Conservation (phyloP, 176 grass and related monocot species). For the Urochloa ruziziensis region DNA sequence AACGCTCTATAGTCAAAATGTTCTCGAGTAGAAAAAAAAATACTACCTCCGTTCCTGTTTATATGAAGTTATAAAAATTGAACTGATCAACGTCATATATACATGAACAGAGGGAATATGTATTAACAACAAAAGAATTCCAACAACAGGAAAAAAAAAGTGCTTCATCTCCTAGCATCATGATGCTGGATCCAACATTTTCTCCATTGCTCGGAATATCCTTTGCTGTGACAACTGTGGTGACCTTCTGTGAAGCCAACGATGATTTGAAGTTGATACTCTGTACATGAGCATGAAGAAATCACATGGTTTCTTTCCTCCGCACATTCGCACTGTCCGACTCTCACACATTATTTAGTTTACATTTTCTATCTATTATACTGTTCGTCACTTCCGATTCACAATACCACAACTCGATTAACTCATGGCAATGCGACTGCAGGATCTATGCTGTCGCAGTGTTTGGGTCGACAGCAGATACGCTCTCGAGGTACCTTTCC, state of each 20-base stretch:
- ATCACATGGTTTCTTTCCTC: not conserved
- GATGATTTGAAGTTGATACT: conserved; percentile 50
- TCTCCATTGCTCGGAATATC: conserved; percentile 67
- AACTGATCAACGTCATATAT: too few relatives aligned
- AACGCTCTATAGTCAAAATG: too few relatives aligned
- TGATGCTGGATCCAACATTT: conserved; percentile 48
- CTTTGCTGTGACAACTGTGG: conserved; percentile 57
- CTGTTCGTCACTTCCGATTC: not conserved
- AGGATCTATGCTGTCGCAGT: conserved; percentile 1
- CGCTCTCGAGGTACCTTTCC: conserved; percentile 67
- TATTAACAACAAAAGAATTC: too few relatives aligned
- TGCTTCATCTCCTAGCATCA: conserved; percentile 48
- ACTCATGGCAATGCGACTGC: not conserved
- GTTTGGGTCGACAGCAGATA: not conserved
- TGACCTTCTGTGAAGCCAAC: conserved; percentile 63
- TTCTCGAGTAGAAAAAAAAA: too few relatives aligned
- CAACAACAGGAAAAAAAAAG: too few relatives aligned
- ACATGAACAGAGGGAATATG: too few relatives aligned
- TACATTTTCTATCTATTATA: not conserved
- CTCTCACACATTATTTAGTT: not conserved
- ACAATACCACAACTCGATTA: not conserved
- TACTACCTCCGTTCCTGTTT: too few relatives aligned
- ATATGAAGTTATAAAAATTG: too few relatives aligned
- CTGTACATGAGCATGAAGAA: conserved; percentile 23
- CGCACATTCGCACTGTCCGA: not conserved